A percentile compares a stretch with the other conserved stretches of the same genome.
Evolutionary conservation across 306 rosid species (phyloP).

Genomic region (Ormosia semicastrata): DNA sequence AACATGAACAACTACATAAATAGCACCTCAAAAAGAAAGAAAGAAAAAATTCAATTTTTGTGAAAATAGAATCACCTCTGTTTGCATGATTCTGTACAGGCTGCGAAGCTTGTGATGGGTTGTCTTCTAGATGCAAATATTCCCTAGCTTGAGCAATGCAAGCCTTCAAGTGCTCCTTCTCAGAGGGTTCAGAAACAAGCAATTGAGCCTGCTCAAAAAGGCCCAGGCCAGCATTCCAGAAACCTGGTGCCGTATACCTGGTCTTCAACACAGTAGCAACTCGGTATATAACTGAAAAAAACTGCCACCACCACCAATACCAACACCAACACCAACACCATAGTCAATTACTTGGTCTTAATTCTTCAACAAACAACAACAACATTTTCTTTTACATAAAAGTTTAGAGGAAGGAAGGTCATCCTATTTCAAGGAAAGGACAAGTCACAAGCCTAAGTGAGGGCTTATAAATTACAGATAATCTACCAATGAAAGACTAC

Average conservation of each 20-base stretch:
- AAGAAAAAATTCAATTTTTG: not conserved
- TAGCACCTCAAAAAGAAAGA: not conserved
- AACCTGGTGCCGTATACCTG: slow-evolving; percentile 78
- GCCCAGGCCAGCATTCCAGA: slow-evolving; percentile 79
- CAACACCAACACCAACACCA: slow-evolving; percentile 13
- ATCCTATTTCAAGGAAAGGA: not conserved
- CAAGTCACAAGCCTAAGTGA: not conserved
- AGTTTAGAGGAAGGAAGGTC: not conserved
- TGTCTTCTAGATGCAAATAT: slow-evolving; percentile 55
- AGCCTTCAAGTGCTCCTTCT: slow-evolving; percentile 54
- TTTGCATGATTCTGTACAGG: slow-evolving; percentile 32
- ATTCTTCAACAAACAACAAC: slow-evolving; percentile 15
- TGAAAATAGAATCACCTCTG: slow-evolving; percentile 44
- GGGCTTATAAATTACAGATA: not conserved
- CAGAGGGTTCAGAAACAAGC: slow-evolving; percentile 54
- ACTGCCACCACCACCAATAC: slow-evolving; percentile 43
- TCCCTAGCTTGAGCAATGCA: slow-evolving; percentile 72
- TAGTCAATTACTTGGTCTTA: not conserved
- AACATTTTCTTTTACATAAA: not conserved
- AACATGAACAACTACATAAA: not conserved
- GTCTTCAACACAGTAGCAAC: slow-evolving; percentile 84
- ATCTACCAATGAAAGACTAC: not conserved
- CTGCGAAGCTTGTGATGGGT: slow-evolving; percentile 43
- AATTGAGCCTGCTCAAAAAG: slow-evolving; percentile 66
- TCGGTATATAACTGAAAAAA: slow-evolving; percentile 65